phyloP scores from a whole-genome alignment of 1,284 basidiomycete species.

The Meira nashicola region DNA sequence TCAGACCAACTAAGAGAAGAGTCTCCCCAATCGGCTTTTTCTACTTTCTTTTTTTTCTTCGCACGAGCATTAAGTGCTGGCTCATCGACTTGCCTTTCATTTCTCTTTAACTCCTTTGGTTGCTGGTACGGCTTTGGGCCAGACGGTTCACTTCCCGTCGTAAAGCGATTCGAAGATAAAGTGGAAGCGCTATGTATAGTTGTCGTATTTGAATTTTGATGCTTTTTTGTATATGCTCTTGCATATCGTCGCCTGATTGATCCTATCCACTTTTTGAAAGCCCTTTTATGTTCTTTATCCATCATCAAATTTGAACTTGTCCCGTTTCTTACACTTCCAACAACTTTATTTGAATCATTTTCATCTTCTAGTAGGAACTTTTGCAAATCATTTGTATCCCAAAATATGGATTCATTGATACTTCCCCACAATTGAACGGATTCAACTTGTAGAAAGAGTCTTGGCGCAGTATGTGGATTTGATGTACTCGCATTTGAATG shows the following conservation, averaged over 20 bases:
- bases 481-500: no score
- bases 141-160: no score
- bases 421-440: background rate
- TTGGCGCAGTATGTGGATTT: background rate
- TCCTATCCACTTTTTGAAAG: background rate
- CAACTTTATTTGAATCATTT: background rate
- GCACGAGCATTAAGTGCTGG: background rate
- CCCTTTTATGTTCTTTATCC: background rate
- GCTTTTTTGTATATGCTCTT: background rate
- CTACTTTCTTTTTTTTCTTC: background rate
- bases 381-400: background rate
- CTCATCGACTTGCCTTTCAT: background rate
- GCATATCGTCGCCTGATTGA: background rate
- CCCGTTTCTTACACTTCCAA: background rate
- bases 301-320: no score
- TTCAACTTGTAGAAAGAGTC: background rate
- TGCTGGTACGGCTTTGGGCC: background rate
- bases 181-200: background rate
- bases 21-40: background rate
- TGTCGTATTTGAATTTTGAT: background rate
- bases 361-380: background rate
- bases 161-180: background rate
- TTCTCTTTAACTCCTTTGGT: background rate
- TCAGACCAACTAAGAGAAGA: background rate
- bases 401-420: constrained; percentile 8